Evolutionary conservation across 495 filamentous ascomycete genomes (phyloP).

Genomic region (Amniculicola lignicola): DNA sequence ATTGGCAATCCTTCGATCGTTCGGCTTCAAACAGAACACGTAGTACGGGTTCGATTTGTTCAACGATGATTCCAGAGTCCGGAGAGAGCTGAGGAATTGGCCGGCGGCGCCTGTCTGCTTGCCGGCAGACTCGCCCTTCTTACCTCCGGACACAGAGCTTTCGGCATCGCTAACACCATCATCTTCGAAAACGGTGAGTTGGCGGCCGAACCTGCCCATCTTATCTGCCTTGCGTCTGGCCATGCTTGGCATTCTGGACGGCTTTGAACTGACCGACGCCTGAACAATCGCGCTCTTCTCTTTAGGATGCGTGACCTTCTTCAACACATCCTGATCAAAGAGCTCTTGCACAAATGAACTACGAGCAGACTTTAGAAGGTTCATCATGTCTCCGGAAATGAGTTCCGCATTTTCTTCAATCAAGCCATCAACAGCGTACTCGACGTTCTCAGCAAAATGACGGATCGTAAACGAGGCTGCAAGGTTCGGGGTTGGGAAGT

Average conservation of each 20-base stretch:
- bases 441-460: constrained; percentile 96
- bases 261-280: constrained; percentile 92
- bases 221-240: constrained; percentile 67
- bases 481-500: constrained; percentile 74
- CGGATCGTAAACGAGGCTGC: constrained; percentile 81
- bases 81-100: constrained; percentile 85
- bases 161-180: constrained; percentile 57
- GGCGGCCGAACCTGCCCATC: constrained; percentile 44
- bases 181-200: constrained; percentile 35
- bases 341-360: constrained; percentile 85
- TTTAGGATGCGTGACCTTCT: constrained; percentile 84
- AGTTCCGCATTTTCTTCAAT: constrained; percentile 94
- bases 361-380: constrained; percentile 80
- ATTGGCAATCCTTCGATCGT: constrained; percentile 94
- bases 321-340: constrained; percentile 88
- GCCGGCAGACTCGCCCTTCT: neutral
- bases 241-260: constrained; percentile 87
- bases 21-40: constrained; percentile 95
- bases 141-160: constrained; percentile 31
- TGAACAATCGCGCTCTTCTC: constrained; percentile 92
- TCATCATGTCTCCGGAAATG: constrained; percentile 94
- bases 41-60: constrained; percentile 89
- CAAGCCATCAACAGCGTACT: constrained; percentile 80
- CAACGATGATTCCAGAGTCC: constrained; percentile 81
- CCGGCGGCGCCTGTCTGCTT: constrained; percentile 80